Evolutionary conservation across 768 basidiomycete genomes (phyloP), one percentile per base, ranked within the genome.

Genomic region (Hygrocybe punicea): DNA sequence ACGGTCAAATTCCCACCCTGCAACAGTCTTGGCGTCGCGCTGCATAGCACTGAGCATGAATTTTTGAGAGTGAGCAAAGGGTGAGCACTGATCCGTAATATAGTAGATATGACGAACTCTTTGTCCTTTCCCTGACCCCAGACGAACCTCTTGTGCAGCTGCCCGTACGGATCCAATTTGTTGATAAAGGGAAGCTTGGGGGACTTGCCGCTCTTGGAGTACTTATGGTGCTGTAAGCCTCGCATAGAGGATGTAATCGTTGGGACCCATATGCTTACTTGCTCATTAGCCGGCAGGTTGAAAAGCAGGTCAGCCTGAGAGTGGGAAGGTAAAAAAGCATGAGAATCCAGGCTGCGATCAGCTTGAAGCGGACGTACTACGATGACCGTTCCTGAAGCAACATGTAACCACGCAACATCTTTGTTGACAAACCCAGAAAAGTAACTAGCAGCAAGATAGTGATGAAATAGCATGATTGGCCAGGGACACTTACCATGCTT

Each of bases 371-470:
- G 44, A 49, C 47, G 5, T 49, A 49, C 47, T 10, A 25, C 23
- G 25, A 95, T 80, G 45, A 95, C 73, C 0, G 86, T 82, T 67
- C 84, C 88, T 13, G 85, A 87, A 1, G 81, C 74, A 11, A 75
- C 71, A 65, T 96, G 93, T 57, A 87, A 81, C 71, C 91, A 93
- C 0, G 91, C 89, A 13, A 94, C 82, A 53, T 95, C 93, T 65
- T 89, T 87, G 66, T 90, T 91, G 58, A 72, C 75, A 64, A 83
- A 81, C 1, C 86, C 86, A 9, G 84, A 76, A 66, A 90, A 89
- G 64, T 87, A 89, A 62, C 85, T 86, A 57, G 48, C 6, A 23
- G 5, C 17, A 54, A 19, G 21, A 13, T n/a, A 14, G 14, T 42
- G 9, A 51, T 17, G 2, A 17, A n/a, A 51, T 6, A 35, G 35